Base-by-base conservation (phyloP, 495 filamentous ascomycete species). In the Apiosordaria backusii region DNA sequence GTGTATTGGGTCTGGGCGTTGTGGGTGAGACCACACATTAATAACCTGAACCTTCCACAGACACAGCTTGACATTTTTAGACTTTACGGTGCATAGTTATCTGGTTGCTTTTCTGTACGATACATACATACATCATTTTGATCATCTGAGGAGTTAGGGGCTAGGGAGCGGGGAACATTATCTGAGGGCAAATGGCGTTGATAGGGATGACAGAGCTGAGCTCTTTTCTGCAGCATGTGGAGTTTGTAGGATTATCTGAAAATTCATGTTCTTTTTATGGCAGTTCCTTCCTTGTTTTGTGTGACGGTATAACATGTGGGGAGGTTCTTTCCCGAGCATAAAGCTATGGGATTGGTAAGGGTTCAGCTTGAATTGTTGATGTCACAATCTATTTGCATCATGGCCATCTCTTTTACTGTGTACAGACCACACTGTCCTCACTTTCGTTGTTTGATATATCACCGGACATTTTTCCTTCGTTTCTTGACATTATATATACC, bases 1-100 rank as follows among this genome's bases (percentile, higher is more conserved):
- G n/a, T 23, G 54, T 53, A 45, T 16, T 53, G 27, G 4, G 13
- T 61, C 24, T 27, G 16, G 50, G 57, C 55, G 65, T 55, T 67
- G 65, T 67, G 61, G 61, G 66, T 67, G 61, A 61, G 19, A 61
- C 62, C 66, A 61, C 66, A 60, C 24, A 27, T 45, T 25, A 55
- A 55, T 63, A 67, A 61, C 61, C 35, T 45, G 5, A 10, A 45
- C 35, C 27, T 29, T 18, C 10, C 35, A 29, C 27, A 7, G 27
- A 29, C 27, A 29, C 4, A 29, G 7, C 7, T 29, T 45, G 35
- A 15, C 10, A 45, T 45, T 45, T 0, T 45, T 45, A 45, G 7
- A 7, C 27, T 29, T 29, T 29, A 29, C 3, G 35, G 35, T 45
- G 35, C 35, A 45, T 45, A 45, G 35, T 45, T 45, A 45, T 55